Percentiles rank a stretch among this genome's conserved stretches.
Conservation (phyloP, 768 basidiomycete genomes). For the Artomyces pyxidatus region DNA sequence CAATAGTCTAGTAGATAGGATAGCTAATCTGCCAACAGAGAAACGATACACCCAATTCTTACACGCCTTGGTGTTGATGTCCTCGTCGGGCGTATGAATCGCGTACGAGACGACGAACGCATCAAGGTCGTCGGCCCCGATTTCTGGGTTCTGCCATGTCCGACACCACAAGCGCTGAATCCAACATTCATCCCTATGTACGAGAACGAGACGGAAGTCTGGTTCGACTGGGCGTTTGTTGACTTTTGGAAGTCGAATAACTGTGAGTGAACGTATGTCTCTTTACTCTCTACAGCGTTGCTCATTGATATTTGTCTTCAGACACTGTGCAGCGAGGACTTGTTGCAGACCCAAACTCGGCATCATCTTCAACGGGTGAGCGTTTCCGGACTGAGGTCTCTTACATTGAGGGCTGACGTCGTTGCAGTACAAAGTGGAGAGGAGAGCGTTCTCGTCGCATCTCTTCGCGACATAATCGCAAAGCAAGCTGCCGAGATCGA, state of each 20-base stretch:
- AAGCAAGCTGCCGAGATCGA: constrained; percentile 80
- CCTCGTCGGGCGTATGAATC: constrained; percentile 77
- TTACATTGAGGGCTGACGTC: neutral
- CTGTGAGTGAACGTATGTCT: constrained; percentile 37
- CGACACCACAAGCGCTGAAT: constrained; percentile 26
- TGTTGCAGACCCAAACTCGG: constrained; percentile 57
- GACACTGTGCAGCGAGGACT: constrained; percentile 74
- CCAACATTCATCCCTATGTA: constrained; percentile 29
- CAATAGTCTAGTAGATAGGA: neutral
- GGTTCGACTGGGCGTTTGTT: constrained; percentile 98
- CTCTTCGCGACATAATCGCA: constrained; percentile 75
- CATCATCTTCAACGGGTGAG: constrained; percentile 54
- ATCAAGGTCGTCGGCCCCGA: constrained; percentile 90
- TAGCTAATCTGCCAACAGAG: constrained; percentile 31
- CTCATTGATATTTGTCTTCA: constrained; percentile 21
- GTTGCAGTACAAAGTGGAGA: constrained; percentile 60
- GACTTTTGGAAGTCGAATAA: constrained; percentile 99
- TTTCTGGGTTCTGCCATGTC: constrained; percentile 56
- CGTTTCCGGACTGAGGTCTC: constrained; percentile 7
- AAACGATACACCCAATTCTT: constrained; percentile 84
- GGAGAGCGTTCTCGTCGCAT: constrained; percentile 64
- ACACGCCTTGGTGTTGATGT: constrained; percentile 86
- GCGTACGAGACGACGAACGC: constrained; percentile 85
- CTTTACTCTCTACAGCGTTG: neutral
- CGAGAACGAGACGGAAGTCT: constrained; percentile 72